phyloP scores from a whole-genome alignment of 345 rosid genomes.

The Syzygium jambos region DNA sequence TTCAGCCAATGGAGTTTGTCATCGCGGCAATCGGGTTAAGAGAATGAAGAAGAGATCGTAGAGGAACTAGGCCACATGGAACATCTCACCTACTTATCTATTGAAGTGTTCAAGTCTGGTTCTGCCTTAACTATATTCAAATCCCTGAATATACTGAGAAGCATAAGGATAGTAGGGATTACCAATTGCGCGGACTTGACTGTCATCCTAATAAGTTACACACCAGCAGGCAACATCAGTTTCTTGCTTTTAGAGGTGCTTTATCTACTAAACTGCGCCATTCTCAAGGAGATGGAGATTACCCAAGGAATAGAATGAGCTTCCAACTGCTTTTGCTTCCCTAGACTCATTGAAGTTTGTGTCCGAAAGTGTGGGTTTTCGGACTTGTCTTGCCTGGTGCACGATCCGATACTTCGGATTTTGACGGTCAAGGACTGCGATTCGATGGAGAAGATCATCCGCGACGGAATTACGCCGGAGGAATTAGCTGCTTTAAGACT shows the following conservation, averaged over 20 bases:
- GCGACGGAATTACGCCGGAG: background rate
- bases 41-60: fast-evolving
- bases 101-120: fast-evolving
- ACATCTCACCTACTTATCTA: background rate
- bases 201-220: fast-evolving
- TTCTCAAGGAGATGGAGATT: background rate
- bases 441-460: background rate
- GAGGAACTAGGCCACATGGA: background rate
- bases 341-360: fast-evolving
- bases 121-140: background rate
- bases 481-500: background rate
- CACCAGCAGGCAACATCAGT: fast-evolving
- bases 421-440: fast-evolving
- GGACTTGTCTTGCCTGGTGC: background rate
- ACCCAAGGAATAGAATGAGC: background rate
- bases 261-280: fast-evolving
- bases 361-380: fast-evolving
- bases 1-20: fast-evolving
- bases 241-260: background rate
- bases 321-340: background rate
- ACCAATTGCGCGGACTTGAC: fast-evolving
- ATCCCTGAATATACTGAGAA: background rate
- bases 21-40: fast-evolving
- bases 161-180: fast-evolving
- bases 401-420: fast-evolving